These are phyloP conservation scores for Tolypocladium capitatum DNA, from an alignment of 2,329 filamentous ascomycete genomes.

Conservation along the genomic window DNA sequence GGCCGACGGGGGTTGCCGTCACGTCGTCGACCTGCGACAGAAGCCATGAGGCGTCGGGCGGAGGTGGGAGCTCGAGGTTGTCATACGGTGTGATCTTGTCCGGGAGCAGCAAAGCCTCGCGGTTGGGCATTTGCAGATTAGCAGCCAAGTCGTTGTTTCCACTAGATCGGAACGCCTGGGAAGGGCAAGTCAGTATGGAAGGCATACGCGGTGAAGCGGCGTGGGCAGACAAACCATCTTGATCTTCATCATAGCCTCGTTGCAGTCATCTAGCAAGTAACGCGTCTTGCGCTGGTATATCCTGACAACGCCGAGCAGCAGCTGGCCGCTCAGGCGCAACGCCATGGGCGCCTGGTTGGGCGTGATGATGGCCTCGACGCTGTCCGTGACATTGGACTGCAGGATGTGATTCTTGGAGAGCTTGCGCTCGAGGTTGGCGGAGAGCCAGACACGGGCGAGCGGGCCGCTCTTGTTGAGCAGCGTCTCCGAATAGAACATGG, in stretches of 20 bases:
- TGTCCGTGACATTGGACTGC: slow-evolving; percentile 87
- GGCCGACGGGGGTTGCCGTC: slow-evolving; percentile 36
- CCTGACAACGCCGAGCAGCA: slow-evolving; percentile 86
- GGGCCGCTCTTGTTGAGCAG: slow-evolving; percentile 94
- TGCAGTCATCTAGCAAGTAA: slow-evolving; percentile 93
- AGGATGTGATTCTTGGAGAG: slow-evolving; percentile 93
- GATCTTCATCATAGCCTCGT: slow-evolving; percentile 93
- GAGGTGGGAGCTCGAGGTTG: slow-evolving; percentile 60
- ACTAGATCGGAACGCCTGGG: slow-evolving; percentile 78
- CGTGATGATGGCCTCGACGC: slow-evolving; percentile 88
- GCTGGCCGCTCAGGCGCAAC: slow-evolving; percentile 80
- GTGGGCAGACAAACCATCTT: slow-evolving; percentile 61
- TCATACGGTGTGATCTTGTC: slow-evolving; percentile 92
- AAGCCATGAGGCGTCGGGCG: slow-evolving; percentile 77
- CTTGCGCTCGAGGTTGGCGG: slow-evolving; percentile 96
- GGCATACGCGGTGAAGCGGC: not conserved
- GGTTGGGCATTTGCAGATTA: slow-evolving; percentile 66
- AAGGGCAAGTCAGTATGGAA: slow-evolving; percentile 15
- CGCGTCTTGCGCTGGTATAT: slow-evolving; percentile 97
- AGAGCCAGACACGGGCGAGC: slow-evolving; percentile 93
- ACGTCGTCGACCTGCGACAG: slow-evolving; percentile 60
- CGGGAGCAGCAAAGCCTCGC: slow-evolving; percentile 76
- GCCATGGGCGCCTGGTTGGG: slow-evolving; percentile 91
- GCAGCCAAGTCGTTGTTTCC: slow-evolving; percentile 93
- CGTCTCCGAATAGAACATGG: slow-evolving; percentile 96